These are phyloP conservation scores for Daldinia bambusicola DNA, from an alignment of 495 filamentous ascomycete species.

Conservation along the genomic window DNA sequence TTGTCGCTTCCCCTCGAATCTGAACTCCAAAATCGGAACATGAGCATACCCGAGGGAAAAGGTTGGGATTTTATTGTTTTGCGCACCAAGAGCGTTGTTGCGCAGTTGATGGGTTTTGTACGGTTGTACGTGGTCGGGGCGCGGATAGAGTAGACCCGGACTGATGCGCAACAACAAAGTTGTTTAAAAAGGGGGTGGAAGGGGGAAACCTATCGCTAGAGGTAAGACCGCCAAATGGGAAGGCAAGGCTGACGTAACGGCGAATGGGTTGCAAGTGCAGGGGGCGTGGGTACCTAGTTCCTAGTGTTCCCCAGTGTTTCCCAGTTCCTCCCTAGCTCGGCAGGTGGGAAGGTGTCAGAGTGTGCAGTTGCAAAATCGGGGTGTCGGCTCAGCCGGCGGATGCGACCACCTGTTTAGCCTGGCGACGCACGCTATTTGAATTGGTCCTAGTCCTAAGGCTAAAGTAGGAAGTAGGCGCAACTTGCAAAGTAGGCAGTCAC, in stretches of 20 bases:
- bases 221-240: conserved; percentile 42
- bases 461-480: conserved; percentile 19
- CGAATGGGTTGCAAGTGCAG: conserved; percentile 22
- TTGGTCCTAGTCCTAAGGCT: conserved; percentile 32
- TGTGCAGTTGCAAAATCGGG: conserved; percentile 39
- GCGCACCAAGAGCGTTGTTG: conserved; percentile 14
- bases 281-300: conserved; percentile 5
- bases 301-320: background rate
- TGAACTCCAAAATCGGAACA: conserved; percentile 63
- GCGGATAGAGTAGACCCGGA: conserved; percentile 21
- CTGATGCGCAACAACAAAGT: conserved; percentile 20
- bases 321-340: conserved; percentile 31
- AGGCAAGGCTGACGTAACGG: conserved; percentile 55
- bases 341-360: conserved; percentile 39
- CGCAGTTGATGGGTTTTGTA: background rate
- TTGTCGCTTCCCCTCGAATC: conserved; percentile 60
- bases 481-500: conserved; percentile 14
- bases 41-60: conserved; percentile 50
- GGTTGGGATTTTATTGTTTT: conserved; percentile 3
- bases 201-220: conserved; percentile 36
- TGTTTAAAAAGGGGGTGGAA: conserved; percentile 23
- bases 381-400: conserved; percentile 44
- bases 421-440: conserved; percentile 24
- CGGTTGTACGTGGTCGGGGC: conserved; percentile 23
- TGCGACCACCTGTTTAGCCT: conserved; percentile 42